Conservation (phyloP, 331 rosid species). For the Prunus yedoensis region DNA sequence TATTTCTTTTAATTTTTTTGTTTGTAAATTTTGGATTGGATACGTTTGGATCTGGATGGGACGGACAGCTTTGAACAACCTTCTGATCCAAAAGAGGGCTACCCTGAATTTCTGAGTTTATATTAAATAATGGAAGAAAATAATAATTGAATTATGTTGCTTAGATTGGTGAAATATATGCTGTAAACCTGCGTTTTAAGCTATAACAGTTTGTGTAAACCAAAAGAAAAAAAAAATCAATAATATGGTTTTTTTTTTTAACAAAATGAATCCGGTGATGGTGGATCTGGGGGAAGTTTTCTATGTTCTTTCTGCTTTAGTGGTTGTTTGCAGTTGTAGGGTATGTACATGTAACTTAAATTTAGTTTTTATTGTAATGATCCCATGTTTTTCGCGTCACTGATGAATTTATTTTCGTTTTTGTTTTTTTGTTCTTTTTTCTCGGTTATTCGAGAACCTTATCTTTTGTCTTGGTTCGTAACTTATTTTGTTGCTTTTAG, state of each 20-base stretch:
- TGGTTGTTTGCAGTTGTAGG: neutral
- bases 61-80: neutral
- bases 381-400: neutral
- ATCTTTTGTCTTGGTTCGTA: neutral
- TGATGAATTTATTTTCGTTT: neutral
- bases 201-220: conserved; percentile 4
- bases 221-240: neutral
- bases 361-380: neutral
- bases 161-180: neutral
- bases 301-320: neutral
- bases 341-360: neutral
- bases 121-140: neutral
- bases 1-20: neutral
- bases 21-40: neutral
- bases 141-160: neutral
- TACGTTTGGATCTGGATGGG: neutral
- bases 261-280: neutral
- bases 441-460: too few species aligned
- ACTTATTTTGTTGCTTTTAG: neutral
- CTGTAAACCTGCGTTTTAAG: neutral
- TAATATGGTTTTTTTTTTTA: neutral
- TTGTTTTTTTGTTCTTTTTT: neutral
- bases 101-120: neutral
- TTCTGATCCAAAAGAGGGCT: neutral
- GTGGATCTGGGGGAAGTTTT: neutral